Conservation (phyloP, 2,329 filamentous ascomycete species). For the Penicillium polonicum region DNA sequence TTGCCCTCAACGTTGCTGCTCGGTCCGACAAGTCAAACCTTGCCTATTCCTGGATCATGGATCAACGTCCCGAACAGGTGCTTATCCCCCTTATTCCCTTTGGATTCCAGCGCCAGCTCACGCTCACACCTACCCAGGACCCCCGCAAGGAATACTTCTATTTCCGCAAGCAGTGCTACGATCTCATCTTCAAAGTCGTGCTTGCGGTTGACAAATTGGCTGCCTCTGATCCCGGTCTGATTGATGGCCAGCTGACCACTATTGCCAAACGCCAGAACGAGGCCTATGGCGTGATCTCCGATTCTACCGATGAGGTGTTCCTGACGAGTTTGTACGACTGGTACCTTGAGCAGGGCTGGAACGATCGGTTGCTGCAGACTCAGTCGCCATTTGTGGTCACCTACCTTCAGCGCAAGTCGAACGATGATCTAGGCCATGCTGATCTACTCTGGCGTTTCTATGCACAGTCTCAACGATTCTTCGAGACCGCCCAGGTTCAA, state of each 20-base stretch:
- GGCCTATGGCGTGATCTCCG: constrained; percentile 86
- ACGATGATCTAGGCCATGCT: constrained; percentile 71
- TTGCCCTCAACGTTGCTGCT: constrained; percentile 78
- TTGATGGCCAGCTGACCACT: constrained; percentile 76
- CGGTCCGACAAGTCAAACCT: constrained; percentile 85
- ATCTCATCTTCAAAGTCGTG: constrained; percentile 81
- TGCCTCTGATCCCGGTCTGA: constrained; percentile 64
- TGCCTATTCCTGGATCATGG: constrained; percentile 82
- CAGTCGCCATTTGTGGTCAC: constrained; percentile 81
- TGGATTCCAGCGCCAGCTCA: constrained; percentile 15
- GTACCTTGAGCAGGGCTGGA: constrained; percentile 85
- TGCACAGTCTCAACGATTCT: constrained; percentile 77
- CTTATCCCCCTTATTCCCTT: constrained; percentile 12
- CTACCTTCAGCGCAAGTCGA: constrained; percentile 76
- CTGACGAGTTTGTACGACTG: constrained; percentile 96
- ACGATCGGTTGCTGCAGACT: constrained; percentile 79
- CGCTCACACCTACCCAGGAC: constrained; percentile 50
- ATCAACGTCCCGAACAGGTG: constrained; percentile 66
- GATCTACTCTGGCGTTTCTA: constrained; percentile 94
- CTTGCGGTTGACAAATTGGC: constrained; percentile 71
- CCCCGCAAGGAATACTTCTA: constrained; percentile 66
- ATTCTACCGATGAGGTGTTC: constrained; percentile 88
- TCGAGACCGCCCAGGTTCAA: constrained; percentile 85
- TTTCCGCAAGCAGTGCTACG: constrained; percentile 75
- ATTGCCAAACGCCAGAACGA: constrained; percentile 78